Evolutionary conservation across 2,329 filamentous ascomycete species (phyloP), one percentile per base, ranked within the genome.

Genomic region (Erysiphe pulchra): DNA sequence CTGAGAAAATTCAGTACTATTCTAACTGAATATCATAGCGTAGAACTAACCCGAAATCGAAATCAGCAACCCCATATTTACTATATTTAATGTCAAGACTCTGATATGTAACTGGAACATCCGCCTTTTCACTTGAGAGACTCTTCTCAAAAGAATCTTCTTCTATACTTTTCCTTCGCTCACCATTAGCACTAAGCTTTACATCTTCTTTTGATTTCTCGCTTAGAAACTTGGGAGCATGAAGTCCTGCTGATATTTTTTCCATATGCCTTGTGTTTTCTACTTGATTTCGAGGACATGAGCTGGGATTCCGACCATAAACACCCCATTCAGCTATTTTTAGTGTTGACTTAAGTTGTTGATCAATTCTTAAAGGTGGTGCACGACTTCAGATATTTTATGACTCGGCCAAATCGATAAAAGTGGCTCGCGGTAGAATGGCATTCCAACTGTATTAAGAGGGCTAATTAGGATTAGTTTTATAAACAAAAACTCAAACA

Each of bases 81-180:
- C 87, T 94, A 65, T 95, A 98, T 59, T 94, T 94, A 63, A 98
- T 98, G 60, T 95, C 87, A 11, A 94, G 81, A 55, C 85, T 86
- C 51, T 81, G 77, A 60, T 98, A 98, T 65, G 90, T 83, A 9
- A 81, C 72, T 18, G 87, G 80, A 4, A 90, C 80, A 47, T 93
- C 85, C 37, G 80, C 74, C 51, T 83, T 80, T 47, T 79, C 72
- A 51, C 79, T 78, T 3, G 87, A 65, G 46, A 80, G 76, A 46
- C 73, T 65, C 34, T 77, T 74, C n/a, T 73, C 71, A 48, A 87
- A 60, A 0, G 74, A 68, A 47, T 79, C 75, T 37, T 69, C 64
- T 1, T 76, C 65, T 47, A 85, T 81, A 47, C 52, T 57, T 17
- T 60, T 52, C 56, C 54, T 51, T 62, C 54, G 53, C 61, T 61